Evolutionary conservation across 2,329 filamentous ascomycete genomes (phyloP).

Genomic region (Arachnopeziza araneosa): DNA sequence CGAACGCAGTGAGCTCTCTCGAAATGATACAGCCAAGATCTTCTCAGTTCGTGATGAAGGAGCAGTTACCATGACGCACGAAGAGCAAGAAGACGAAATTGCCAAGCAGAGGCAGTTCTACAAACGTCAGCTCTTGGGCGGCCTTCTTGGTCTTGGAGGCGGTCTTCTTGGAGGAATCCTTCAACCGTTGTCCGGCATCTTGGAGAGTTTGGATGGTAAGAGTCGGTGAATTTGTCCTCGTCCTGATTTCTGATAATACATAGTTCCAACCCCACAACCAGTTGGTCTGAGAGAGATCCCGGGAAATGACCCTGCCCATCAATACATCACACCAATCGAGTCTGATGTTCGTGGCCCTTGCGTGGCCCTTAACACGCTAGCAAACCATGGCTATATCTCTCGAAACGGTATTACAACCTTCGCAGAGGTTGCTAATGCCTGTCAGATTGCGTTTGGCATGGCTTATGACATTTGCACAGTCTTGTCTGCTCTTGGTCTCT

Average conservation of each 20-base stretch:
- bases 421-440: constrained; percentile 2
- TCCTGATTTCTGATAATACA: neutral
- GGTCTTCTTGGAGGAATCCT: neutral
- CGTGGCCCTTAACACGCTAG: neutral
- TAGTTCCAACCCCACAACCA: neutral
- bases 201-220: neutral
- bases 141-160: neutral
- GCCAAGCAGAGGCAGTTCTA: neutral
- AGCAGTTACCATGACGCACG: neutral
- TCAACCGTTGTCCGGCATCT: neutral
- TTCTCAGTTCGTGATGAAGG: neutral
- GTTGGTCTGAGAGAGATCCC: neutral
- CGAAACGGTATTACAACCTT: constrained; percentile 1
- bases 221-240: neutral
- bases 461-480: neutral
- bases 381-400: constrained; percentile 4
- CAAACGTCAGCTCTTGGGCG: neutral
- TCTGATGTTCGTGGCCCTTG: constrained; percentile 3
- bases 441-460: neutral
- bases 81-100: neutral
- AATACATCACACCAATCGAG: neutral
- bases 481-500: neutral
- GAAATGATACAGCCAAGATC: neutral
- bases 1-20: neutral
- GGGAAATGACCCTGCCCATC: neutral